Percentiles rank a stretch among this genome's conserved stretches.
phyloP scores from a whole-genome alignment of 2,329 filamentous ascomycete species.

The Phaeosphaeriaceae sp. region DNA sequence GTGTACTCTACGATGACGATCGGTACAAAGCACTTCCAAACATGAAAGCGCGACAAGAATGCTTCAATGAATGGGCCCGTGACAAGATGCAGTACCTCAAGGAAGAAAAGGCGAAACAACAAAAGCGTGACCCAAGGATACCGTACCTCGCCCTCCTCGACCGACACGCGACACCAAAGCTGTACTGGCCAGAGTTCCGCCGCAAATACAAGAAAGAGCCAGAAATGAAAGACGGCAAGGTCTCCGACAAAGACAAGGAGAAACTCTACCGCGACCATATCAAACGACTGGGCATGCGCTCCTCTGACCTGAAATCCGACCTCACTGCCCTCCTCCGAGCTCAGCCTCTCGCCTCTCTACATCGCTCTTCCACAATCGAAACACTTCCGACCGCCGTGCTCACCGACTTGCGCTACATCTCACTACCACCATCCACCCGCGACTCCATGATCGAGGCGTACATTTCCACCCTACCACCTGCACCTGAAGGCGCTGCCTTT shows the following conservation, averaged over 20 bases:
- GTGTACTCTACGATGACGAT: slow-evolving; percentile 80
- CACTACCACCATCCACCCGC: slow-evolving; percentile 66
- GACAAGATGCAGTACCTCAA: slow-evolving; percentile 76
- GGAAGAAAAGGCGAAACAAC: slow-evolving; percentile 74
- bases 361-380: slow-evolving; percentile 63
- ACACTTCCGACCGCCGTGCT: slow-evolving; percentile 69
- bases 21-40: slow-evolving; percentile 85
- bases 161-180: slow-evolving; percentile 81
- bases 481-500: slow-evolving; percentile 55
- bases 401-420: slow-evolving; percentile 73
- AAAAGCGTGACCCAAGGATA: slow-evolving; percentile 82
- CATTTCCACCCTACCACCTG: slow-evolving; percentile 68
- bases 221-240: slow-evolving; percentile 74
- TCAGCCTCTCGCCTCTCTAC: slow-evolving; percentile 65
- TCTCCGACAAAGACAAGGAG: slow-evolving; percentile 73
- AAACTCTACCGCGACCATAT: slow-evolving; percentile 80
- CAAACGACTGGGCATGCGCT: slow-evolving; percentile 68
- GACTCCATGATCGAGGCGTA: slow-evolving; percentile 72
- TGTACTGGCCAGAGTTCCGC: slow-evolving; percentile 98
- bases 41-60: slow-evolving; percentile 81
- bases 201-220: slow-evolving; percentile 85
- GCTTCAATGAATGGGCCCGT: slow-evolving; percentile 83
- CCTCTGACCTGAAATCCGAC: slow-evolving; percentile 72
- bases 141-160: slow-evolving; percentile 84
- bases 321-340: slow-evolving; percentile 69